phyloP scores from a whole-genome alignment of 169 alveolate genomes.

The Eimeria acervulina region DNA sequence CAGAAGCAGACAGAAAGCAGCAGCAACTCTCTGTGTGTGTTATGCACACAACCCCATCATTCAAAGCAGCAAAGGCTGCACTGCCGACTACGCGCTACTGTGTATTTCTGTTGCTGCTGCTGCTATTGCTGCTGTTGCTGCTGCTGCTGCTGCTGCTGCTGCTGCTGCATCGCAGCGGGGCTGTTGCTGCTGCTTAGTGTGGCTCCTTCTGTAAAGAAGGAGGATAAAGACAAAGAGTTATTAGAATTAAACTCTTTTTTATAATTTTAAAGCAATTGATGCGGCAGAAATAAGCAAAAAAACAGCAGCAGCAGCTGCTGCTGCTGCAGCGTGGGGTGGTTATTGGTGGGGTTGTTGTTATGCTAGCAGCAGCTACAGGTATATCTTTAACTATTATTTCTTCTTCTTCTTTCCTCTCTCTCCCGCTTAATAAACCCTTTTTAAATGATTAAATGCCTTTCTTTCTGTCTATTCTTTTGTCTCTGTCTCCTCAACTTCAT shows the following conservation, averaged over 20 bases:
- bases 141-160: constrained; percentile 16
- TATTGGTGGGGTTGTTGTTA: background rate
- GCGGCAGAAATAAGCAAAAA: background rate
- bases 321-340: no score
- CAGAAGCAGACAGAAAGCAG: no score
- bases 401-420: background rate
- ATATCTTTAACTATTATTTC: background rate
- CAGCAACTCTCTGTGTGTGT: no score
- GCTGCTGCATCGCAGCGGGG: background rate
- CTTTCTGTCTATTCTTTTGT: background rate
- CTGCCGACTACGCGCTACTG: background rate
- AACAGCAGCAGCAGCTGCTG: background rate
- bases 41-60: no score
- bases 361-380: background rate
- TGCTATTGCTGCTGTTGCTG: background rate
- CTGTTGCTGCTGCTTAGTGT: background rate
- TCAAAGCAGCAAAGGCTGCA: no score
- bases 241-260: background rate
- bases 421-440: background rate
- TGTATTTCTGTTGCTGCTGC: background rate
- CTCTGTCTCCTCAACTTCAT: background rate
- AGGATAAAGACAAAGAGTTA: background rate
- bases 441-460: background rate
- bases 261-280: background rate
- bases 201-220: background rate